Base-by-base conservation (phyloP, 352 stramenopile species). In the Globisporangium ultimum region DNA sequence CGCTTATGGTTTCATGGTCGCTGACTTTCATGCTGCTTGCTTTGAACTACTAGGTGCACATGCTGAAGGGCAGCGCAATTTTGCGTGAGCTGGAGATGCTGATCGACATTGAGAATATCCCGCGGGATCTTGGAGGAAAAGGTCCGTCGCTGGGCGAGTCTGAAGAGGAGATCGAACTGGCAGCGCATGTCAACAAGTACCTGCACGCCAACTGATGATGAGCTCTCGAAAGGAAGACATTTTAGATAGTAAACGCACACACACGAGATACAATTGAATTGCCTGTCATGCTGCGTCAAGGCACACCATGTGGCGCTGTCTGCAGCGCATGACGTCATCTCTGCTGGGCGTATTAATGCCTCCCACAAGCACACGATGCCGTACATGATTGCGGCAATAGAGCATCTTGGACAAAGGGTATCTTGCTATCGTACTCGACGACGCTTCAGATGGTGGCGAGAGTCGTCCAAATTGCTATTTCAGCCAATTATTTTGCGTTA, bases 31-130 rank as follows among this genome's bases (percentile, higher is more conserved):
- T 53, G 20, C 17, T 20, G 53, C 41, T 59, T 55, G 53, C 53
- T 34, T 68, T 28, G 24, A 28, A 28, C 24, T 55, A 62, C 59
- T 40, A 88, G 76, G 74, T 87, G 15, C 80, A 94, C 49, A 91
- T 91, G 80, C 70, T 94, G 41, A 92, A 91, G 58, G 83, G 82
- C 15, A 88, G 76, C 63, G 80, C 78, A 20, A 93, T 93, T 67
- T 60, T 90, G 32, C 73, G 72, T 28, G 79, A 91, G 34, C 55
- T 91, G 34, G 77, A 90, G 67, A 86, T 72, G 49, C 61, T 91
- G 42, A 88, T 94, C 53, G 76, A 91, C 24, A 12, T 68, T 12
- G 69, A 85, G 45, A 84, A 89, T 51, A 89, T 91, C 46, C 79
- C 82, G 8, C 85, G 71, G 20, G 81, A 93, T 55, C 72, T 87